A percentile compares a stretch with the other conserved stretches of the same genome.
Evolutionary conservation across 176 grass and related monocot species (phyloP).

Genomic region (Rhipidocladum racemiflorum): DNA sequence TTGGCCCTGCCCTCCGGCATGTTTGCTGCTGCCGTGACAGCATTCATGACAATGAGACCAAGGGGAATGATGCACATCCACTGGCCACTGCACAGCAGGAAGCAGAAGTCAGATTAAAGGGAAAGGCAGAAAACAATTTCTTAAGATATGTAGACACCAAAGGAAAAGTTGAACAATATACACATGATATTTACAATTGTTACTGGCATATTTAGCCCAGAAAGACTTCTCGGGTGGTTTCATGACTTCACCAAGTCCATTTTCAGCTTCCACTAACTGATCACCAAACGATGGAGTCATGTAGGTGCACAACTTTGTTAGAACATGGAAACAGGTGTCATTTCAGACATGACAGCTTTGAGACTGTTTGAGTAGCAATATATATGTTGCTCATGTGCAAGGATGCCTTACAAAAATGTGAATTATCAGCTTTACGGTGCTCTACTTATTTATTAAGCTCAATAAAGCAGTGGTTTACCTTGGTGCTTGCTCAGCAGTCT

Average conservation of each 20-base stretch:
- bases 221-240: conserved; percentile 92
- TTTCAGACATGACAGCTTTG: background rate
- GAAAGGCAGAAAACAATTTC: background rate
- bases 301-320: conserved; percentile 28
- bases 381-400: background rate
- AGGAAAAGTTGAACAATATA: background rate
- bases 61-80: conserved; percentile 99
- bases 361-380: background rate
- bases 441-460: background rate
- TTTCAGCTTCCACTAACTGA: conserved; percentile 59
- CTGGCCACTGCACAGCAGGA: conserved; percentile 74
- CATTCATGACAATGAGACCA: conserved; percentile 92
- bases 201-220: conserved; percentile 98
- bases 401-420: background rate
- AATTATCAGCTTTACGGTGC: background rate
- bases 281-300: conserved; percentile 95
- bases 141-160: background rate
- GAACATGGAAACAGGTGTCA: background rate
- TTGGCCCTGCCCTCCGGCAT: conserved; percentile 70
- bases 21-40: conserved; percentile 82
- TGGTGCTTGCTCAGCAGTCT: conserved; percentile 86
- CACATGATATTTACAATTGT: conserved; percentile 1
- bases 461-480: conserved; percentile 52
- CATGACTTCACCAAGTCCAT: conserved; percentile 68
- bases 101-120: conserved; percentile 8